Evolutionary conservation across 108 stramenopile genomes (phyloP).

Genomic region (Phaeodactylum tricornutum): DNA sequence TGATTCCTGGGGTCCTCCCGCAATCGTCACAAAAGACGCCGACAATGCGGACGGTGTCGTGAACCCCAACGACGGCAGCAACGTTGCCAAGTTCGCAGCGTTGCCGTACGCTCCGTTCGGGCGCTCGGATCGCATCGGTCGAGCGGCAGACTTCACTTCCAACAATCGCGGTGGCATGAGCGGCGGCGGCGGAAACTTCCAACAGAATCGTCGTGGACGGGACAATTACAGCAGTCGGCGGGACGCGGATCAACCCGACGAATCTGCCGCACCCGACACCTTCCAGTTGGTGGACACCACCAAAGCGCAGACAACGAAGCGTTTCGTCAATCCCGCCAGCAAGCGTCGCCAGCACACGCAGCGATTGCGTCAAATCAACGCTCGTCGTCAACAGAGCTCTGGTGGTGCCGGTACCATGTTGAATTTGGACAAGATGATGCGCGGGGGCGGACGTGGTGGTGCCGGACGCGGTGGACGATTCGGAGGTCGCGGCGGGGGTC

Average conservation of each 20-base stretch:
- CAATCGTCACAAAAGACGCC: too few relatives aligned
- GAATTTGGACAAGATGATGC: constrained; percentile 10
- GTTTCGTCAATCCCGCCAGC: constrained; percentile 53
- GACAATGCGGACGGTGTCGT: too few relatives aligned
- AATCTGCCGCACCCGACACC: constrained; percentile 61
- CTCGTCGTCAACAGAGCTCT: constrained; percentile 38
- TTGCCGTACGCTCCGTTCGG: constrained; percentile 93
- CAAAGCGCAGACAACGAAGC: constrained; percentile 52
- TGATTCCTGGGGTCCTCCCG: constrained; percentile 74
- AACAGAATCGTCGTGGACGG: constrained; percentile 24
- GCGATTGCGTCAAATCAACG: constrained; percentile 64
- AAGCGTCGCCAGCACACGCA: constrained; percentile 39
- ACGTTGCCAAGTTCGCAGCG: constrained; percentile 49
- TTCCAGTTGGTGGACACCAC: constrained; percentile 90
- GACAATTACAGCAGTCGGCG: constrained; percentile 16
- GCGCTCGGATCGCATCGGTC: constrained; percentile 79
- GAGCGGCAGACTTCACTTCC: constrained; percentile 76
- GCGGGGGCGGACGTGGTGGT: constrained; percentile 31
- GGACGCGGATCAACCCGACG: constrained; percentile 26
- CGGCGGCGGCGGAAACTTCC: constrained; percentile 19
- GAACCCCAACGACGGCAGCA: constrained; percentile 19
- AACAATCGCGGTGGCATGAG: constrained; percentile 15
- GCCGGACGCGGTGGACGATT: constrained; percentile 29
- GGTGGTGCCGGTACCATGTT: constrained; percentile 5
- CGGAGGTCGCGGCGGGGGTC: constrained; percentile 26